A percentile compares a stretch with the other conserved stretches of the same genome.
Conservation (phyloP, 345 rosid species). For the Eucalyptus regnans region DNA sequence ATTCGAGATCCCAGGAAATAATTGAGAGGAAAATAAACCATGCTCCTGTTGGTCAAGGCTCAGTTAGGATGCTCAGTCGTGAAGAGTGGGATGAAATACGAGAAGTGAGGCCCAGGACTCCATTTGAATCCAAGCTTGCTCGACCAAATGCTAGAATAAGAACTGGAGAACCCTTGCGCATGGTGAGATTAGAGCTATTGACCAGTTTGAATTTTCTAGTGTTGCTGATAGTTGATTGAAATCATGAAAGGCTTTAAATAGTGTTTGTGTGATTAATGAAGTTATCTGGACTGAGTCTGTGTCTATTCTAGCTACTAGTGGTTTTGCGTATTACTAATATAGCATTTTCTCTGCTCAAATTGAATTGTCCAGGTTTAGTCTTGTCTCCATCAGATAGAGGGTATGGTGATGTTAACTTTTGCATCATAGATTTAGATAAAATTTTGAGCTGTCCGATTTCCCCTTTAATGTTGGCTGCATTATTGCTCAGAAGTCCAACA, state of each 20-base stretch:
- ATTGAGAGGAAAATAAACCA: constrained; percentile 76
- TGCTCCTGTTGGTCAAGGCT: constrained; percentile 82
- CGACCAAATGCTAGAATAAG: constrained; percentile 80
- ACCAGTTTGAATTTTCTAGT: background rate
- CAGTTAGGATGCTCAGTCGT: constrained; percentile 61
- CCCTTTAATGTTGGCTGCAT: background rate
- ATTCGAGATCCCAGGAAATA: constrained; percentile 72
- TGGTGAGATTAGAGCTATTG: constrained; percentile 20
- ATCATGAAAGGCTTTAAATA: background rate
- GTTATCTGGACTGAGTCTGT: background rate
- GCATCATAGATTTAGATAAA: background rate
- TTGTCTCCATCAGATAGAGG: background rate
- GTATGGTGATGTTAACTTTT: background rate
- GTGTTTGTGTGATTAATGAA: background rate
- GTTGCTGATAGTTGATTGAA: background rate
- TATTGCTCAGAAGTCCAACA: background rate
- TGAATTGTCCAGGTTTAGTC: background rate
- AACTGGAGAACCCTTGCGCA: constrained; percentile 54
- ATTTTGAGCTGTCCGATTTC: background rate
- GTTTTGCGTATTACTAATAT: background rate
- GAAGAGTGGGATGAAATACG: constrained; percentile 86
- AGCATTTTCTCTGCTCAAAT: background rate
- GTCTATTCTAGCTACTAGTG: background rate
- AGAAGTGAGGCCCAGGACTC: constrained; percentile 92
- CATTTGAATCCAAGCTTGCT: constrained; percentile 91